phyloP scores from a whole-genome alignment of 495 filamentous ascomycete genomes.

The Hypoxylon fragiforme region DNA sequence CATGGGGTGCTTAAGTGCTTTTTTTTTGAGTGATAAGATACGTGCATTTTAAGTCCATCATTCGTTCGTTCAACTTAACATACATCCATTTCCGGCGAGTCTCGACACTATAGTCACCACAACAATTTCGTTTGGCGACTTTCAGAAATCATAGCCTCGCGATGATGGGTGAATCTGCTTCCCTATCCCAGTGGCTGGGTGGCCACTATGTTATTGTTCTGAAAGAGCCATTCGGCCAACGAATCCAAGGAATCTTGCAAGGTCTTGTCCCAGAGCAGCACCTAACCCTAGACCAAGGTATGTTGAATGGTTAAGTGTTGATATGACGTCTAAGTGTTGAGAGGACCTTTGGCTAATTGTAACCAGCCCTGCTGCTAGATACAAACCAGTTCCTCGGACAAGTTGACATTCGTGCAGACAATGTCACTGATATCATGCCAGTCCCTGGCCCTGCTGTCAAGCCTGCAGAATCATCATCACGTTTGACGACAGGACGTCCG shows the following conservation, averaged over 20 bases:
- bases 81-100: too few species aligned
- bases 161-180: background rate
- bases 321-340: too few species aligned
- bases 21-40: too few species aligned
- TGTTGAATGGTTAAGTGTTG: too few species aligned
- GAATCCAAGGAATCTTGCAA: slow-evolving; percentile 73
- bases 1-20: too few species aligned
- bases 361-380: slow-evolving; percentile 20
- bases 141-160: too few species aligned
- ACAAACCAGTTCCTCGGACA: slow-evolving; percentile 23
- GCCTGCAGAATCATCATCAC: background rate
- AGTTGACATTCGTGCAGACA: slow-evolving; percentile 30
- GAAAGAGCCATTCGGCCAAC: slow-evolving; percentile 61
- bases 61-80: too few species aligned
- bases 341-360: slow-evolving; percentile 7
- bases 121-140: too few species aligned
- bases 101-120: too few species aligned
- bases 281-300: slow-evolving; percentile 80
- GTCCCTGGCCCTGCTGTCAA: background rate
- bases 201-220: slow-evolving; percentile 26
- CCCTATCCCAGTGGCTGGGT: slow-evolving; percentile 34
- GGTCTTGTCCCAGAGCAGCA: slow-evolving; percentile 70
- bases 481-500: background rate
- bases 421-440: slow-evolving; percentile 36
- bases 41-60: too few species aligned